Percentiles rank a stretch among this genome's conserved stretches.
Conservation (phyloP, 1,284 basidiomycete species). For the Cerrena zonata region DNA sequence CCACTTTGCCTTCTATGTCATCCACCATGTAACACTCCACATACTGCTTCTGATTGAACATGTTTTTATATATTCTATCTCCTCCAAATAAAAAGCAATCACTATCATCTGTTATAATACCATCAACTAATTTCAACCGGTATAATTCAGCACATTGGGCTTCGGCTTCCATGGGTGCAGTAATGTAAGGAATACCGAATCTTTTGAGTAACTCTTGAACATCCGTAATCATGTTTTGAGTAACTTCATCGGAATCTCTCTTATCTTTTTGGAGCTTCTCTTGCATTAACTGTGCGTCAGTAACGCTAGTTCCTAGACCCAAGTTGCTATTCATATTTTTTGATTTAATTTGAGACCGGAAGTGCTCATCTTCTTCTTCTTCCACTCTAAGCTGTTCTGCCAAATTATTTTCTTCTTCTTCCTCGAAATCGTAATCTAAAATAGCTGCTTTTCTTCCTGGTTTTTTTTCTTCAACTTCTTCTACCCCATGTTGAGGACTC, state of each 20-base stretch:
- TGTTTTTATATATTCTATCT: slow-evolving; percentile 90
- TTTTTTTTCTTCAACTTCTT: no score
- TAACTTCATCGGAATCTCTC: slow-evolving; percentile 92
- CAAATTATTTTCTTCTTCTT: no score
- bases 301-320: slow-evolving; percentile 85
- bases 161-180: slow-evolving; percentile 98
- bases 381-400: no score
- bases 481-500: no score
- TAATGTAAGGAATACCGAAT: slow-evolving; percentile 97
- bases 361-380: no score
- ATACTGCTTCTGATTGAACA: slow-evolving; percentile 99
- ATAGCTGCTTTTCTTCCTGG: no score
- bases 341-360: no score
- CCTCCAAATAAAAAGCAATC: slow-evolving; percentile 98
- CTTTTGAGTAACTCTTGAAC: slow-evolving; percentile 75
- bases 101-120: slow-evolving; percentile 98
- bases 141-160: slow-evolving; percentile 96
- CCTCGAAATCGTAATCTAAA: no score
- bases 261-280: slow-evolving; percentile 84
- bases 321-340: no score
- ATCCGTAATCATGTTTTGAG: slow-evolving; percentile 88
- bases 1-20: slow-evolving; percentile 85
- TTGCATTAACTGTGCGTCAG: slow-evolving; percentile 80
- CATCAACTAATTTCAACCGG: slow-evolving; percentile 82
- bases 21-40: slow-evolving; percentile 89